These are phyloP conservation scores for Ceratobasidium papillatum DNA, from an alignment of 1,284 basidiomycete species.

Conservation along the genomic window DNA sequence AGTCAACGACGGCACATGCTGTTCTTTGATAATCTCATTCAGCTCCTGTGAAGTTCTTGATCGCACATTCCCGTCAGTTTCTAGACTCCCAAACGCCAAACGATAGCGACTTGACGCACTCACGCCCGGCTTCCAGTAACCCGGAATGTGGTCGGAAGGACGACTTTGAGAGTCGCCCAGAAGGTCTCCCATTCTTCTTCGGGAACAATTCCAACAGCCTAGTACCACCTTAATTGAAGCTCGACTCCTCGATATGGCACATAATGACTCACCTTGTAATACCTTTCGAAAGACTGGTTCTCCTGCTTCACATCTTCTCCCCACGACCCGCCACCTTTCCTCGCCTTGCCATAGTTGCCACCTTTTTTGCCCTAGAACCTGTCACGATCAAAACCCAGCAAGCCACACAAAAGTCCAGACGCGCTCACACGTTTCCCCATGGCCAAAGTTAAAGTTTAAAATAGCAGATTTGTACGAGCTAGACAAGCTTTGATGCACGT, in stretches of 20 bases:
- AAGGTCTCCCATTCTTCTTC: conserved; percentile 82
- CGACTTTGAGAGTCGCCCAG: conserved; percentile 70
- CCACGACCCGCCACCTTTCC: conserved; percentile 19
- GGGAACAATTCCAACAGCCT: conserved; percentile 73
- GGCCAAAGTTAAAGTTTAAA: background rate
- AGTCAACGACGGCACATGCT: conserved; percentile 81
- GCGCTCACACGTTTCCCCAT: conserved; percentile 36
- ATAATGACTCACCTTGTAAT: conserved; percentile 60
- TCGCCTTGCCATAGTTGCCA: background rate
- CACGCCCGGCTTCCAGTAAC: conserved; percentile 89
- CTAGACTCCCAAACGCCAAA: background rate
- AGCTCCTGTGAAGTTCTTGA: conserved; percentile 75
- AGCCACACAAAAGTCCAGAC: background rate
- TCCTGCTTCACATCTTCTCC: conserved; percentile 59
- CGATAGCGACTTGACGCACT: conserved; percentile 50
- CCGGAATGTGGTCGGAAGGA: conserved; percentile 94
- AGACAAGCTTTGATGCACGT: conserved; percentile 22
- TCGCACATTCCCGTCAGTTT: conserved; percentile 12
- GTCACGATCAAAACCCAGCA: background rate
- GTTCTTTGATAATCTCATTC: conserved; percentile 75
- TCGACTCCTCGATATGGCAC: background rate
- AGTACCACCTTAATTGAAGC: background rate
- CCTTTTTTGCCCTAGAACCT: conserved; percentile 8
- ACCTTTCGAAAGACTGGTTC: conserved; percentile 76
- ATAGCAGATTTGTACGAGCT: background rate